These are phyloP conservation scores for Sphaerulina musiva DNA, from an alignment of 2,329 filamentous ascomycete genomes.

Conservation along the genomic window DNA sequence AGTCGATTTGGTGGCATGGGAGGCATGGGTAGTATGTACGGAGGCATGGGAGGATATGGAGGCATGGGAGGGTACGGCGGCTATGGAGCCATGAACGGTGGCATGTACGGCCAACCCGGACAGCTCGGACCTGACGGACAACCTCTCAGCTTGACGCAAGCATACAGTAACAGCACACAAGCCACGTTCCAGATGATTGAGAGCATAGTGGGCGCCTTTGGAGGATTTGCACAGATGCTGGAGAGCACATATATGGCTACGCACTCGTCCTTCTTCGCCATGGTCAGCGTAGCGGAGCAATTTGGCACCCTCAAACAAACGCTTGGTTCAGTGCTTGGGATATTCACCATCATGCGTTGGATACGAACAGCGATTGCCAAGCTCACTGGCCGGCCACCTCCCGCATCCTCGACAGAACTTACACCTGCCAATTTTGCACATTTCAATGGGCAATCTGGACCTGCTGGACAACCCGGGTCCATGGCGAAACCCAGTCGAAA, in stretches of 20 bases:
- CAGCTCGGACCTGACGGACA: conserved; percentile 62
- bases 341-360: conserved; percentile 95
- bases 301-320: conserved; percentile 90
- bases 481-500: conserved; percentile 75
- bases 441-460: conserved; percentile 62
- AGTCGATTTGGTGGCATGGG: conserved; percentile 43
- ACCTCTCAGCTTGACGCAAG: conserved; percentile 88
- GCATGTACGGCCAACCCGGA: conserved; percentile 38
- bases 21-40: conserved; percentile 30
- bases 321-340: conserved; percentile 84
- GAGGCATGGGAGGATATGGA: conserved; percentile 6
- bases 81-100: conserved; percentile 27
- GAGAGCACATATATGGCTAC: conserved; percentile 99
- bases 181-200: conserved; percentile 98
- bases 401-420: conserved; percentile 76
- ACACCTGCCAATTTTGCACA: conserved; percentile 86
- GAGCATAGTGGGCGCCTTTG: conserved; percentile 91
- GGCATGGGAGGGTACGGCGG: conserved; percentile 29
- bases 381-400: conserved; percentile 81
- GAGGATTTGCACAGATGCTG: conserved; percentile 96
- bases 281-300: conserved; percentile 97
- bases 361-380: conserved; percentile 85
- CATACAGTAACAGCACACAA: conserved; percentile 89
- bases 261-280: conserved; percentile 96
- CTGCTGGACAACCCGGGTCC: conserved; percentile 58